These are phyloP conservation scores for Leishmania turanica DNA, from an alignment of 208 protist species.

Conservation along the genomic window DNA sequence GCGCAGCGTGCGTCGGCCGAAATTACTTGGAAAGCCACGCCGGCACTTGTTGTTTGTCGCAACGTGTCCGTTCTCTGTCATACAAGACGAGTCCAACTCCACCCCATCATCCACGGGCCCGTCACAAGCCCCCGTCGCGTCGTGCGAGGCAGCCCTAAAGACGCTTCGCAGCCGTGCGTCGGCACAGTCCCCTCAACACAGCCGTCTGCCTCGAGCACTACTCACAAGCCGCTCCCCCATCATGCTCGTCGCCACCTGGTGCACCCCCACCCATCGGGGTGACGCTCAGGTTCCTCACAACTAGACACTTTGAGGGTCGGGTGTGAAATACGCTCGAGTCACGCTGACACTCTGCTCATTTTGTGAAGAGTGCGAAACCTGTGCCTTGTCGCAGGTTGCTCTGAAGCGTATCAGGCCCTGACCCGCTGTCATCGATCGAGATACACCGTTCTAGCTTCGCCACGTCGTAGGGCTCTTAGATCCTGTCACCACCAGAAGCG, in stretches of 20 bases:
- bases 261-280: background rate
- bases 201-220: background rate
- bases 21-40: background rate
- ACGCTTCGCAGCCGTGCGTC: background rate
- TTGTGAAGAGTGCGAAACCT: background rate
- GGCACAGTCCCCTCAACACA: background rate
- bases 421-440: background rate
- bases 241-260: background rate
- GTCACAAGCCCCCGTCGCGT: background rate
- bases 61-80: background rate
- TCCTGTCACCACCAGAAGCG: background rate
- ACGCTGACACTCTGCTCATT: background rate
- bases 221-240: background rate
- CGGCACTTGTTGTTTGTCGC: background rate
- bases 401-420: background rate
- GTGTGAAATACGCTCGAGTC: background rate
- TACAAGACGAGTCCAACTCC: background rate
- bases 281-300: background rate
- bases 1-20: background rate
- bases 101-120: background rate
- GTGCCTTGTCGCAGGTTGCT: background rate
- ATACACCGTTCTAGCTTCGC: background rate
- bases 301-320: background rate
- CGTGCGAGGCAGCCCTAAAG: background rate
- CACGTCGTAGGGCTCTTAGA: background rate